phyloP scores from a whole-genome alignment of 148 eudicot genomes.

The Camellia japonica region DNA sequence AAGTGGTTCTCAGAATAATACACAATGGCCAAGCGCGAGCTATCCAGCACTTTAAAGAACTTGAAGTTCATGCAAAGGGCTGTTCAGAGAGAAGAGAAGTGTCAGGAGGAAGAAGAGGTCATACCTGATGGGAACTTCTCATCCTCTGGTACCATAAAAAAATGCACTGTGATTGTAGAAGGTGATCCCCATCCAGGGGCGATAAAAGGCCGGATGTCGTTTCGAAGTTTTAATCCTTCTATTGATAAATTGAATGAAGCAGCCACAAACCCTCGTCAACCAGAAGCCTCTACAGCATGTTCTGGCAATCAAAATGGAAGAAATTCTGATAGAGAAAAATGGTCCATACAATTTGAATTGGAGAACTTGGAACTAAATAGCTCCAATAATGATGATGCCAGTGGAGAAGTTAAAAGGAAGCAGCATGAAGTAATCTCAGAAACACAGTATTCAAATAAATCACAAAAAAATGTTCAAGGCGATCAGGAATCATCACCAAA shows the following conservation, averaged over 20 bases:
- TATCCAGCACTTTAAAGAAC: no score
- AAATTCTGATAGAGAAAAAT: slow-evolving; percentile 38
- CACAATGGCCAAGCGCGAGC: no score
- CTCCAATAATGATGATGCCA: slow-evolving; percentile 11
- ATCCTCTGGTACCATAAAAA: no score
- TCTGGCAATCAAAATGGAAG: slow-evolving; percentile 20
- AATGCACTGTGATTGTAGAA: no score
- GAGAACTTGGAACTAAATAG: slow-evolving; percentile 23
- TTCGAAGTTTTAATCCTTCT: no score
- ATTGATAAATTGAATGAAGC: slow-evolving; percentile 25
- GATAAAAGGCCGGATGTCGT: no score
- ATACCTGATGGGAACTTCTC: no score
- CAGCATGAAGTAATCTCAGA: slow-evolving; percentile 5
- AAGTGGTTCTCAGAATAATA: no score
- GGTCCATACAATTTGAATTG: slow-evolving; percentile 17
- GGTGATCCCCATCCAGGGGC: no score
- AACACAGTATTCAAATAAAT: slow-evolving; percentile 35
- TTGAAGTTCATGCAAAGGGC: no score
- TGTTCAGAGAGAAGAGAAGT: no score
- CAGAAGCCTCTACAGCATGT: slow-evolving; percentile 18
- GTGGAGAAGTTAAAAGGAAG: slow-evolving; percentile 12
- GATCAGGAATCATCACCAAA: slow-evolving; percentile 34
- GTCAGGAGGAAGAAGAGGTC: no score
- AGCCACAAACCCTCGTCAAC: slow-evolving; percentile 5
- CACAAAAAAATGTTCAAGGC: slow-evolving; percentile 30